Evolutionary conservation across 352 stramenopile genomes (phyloP).

Genomic region (Pythium plurisporium): DNA sequence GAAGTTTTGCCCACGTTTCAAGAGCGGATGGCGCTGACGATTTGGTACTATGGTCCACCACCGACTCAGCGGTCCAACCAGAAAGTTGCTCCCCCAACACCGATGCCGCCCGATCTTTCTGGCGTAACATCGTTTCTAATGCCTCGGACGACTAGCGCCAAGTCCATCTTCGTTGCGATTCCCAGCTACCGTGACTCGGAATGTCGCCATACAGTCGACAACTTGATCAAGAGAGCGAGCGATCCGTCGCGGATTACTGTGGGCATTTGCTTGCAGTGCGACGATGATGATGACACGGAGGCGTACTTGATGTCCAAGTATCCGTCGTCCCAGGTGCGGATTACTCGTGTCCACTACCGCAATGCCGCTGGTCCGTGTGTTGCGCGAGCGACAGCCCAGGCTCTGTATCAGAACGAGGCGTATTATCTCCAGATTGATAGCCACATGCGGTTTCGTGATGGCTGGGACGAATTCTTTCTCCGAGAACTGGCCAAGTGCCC

Average conservation of each 20-base stretch:
- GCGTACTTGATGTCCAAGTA: conserved; percentile 39
- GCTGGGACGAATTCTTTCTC: conserved; percentile 92
- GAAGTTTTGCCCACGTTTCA: conserved; percentile 79
- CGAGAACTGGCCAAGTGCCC: conserved; percentile 47
- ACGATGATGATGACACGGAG: conserved; percentile 41
- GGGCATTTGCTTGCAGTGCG: conserved; percentile 86
- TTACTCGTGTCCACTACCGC: conserved; percentile 56
- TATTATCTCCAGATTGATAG: conserved; percentile 95
- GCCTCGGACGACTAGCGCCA: background rate
- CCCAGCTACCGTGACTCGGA: conserved; percentile 92
- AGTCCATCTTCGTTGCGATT: conserved; percentile 92
- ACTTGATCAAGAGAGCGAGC: conserved; percentile 57
- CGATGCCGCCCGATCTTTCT: background rate
- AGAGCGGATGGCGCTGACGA: conserved; percentile 89
- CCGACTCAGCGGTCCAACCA: background rate
- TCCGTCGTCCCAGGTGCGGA: conserved; percentile 30
- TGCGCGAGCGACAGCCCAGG: conserved; percentile 75
- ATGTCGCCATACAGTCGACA: conserved; percentile 78
- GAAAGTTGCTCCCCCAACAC: background rate
- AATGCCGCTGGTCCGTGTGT: conserved; percentile 89
- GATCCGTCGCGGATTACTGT: conserved; percentile 69
- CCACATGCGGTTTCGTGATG: conserved; percentile 85
- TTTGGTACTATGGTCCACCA: conserved; percentile 90
- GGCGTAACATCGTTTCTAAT: background rate
- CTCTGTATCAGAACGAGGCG: conserved; percentile 74